Evolutionary conservation across 2,329 filamentous ascomycete genomes (phyloP).

Genomic region (Fusarium cicatricum): DNA sequence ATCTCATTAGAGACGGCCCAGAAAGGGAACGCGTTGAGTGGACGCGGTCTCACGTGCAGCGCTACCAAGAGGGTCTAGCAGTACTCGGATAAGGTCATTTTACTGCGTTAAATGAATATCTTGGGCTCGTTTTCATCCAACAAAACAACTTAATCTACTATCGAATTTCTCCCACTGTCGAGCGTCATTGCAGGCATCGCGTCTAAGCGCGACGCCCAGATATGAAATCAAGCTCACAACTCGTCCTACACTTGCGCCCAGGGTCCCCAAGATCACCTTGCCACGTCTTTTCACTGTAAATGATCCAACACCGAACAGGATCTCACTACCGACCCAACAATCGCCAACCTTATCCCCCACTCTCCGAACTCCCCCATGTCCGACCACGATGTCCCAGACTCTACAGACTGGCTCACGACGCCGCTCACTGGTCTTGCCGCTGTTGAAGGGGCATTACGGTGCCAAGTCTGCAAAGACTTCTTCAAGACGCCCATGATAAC

Average conservation of each 20-base stretch:
- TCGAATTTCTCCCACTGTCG: not conserved
- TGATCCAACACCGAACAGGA: too few species aligned
- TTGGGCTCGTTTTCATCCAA: not conserved
- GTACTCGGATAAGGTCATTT: not conserved
- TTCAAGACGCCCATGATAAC: conserved; percentile 95
- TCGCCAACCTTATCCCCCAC: not conserved
- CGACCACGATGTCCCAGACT: conserved; percentile 67
- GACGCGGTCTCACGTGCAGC: conserved; percentile 49
- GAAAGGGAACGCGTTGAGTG: conserved; percentile 26
- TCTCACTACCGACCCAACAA: too few species aligned
- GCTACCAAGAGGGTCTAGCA: not conserved
- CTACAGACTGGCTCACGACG: conserved; percentile 85
- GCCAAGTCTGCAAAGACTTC: conserved; percentile 98
- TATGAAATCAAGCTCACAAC: conserved; percentile 8
- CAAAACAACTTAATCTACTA: conserved; percentile 7
- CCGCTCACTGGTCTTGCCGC: conserved; percentile 70
- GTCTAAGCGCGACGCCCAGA: conserved; percentile 36
- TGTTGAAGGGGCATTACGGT: conserved; percentile 87
- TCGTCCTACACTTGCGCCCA: not conserved
- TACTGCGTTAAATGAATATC: not conserved
- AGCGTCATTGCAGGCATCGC: conserved; percentile 32
- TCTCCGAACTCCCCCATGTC: conserved; percentile 40
- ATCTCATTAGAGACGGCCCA: conserved; percentile 4
- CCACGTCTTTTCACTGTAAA: not conserved
- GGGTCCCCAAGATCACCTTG: not conserved